Evolutionary conservation across 257 asterid species (phyloP).

Genomic region (Solanum chilense): DNA sequence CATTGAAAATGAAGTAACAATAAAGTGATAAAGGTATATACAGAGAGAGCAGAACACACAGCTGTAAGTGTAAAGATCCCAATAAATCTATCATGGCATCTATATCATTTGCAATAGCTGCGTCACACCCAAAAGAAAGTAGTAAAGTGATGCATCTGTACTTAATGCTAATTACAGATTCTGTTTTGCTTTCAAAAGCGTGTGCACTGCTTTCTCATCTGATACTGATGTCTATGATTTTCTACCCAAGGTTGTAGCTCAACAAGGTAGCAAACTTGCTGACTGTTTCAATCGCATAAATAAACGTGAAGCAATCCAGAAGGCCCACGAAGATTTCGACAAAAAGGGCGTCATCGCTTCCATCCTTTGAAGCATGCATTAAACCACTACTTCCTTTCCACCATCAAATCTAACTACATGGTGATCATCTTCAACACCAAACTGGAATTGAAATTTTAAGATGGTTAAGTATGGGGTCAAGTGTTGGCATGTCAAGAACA

Average conservation of each 20-base stretch:
- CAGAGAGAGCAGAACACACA: not conserved
- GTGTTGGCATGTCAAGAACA: not conserved
- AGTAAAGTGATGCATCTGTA: not conserved
- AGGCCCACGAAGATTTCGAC: conserved; percentile 78
- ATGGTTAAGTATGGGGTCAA: no score
- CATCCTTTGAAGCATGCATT: conserved; percentile 51
- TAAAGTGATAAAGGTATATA: not conserved
- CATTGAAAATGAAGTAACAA: not conserved
- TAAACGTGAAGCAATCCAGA: conserved; percentile 56
- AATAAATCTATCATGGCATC: not conserved
- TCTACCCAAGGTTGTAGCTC: conserved; percentile 64
- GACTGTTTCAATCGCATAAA: conserved; percentile 74
- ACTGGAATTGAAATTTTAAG: no score
- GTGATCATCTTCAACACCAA: no score
- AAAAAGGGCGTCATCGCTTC: conserved; percentile 66
- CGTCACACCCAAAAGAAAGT: not conserved
- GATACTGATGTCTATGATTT: not conserved
- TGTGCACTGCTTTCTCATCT: not conserved
- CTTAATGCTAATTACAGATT: not conserved
- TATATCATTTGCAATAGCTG: not conserved
- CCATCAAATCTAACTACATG: no score
- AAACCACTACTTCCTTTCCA: not conserved
- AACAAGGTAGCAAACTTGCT: conserved; percentile 82
- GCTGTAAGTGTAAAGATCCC: not conserved
- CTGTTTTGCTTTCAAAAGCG: not conserved